Evolutionary conservation across 2,329 filamentous ascomycete genomes (phyloP).

Genomic region (Calonectria naviculata): DNA sequence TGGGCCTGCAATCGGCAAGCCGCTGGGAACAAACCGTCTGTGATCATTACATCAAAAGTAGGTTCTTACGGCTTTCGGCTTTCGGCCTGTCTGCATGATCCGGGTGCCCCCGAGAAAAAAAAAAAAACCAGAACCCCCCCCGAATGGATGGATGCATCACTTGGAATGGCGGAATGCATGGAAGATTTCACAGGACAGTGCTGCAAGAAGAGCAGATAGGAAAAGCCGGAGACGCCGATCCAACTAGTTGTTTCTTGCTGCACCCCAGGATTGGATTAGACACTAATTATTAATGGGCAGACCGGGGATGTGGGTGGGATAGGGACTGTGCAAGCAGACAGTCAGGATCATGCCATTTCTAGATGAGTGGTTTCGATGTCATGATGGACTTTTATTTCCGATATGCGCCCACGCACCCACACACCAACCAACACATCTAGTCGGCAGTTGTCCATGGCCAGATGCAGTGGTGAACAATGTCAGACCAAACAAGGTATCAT

Average conservation of each 20-base stretch:
- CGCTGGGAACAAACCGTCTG: not conserved
- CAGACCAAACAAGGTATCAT: conserved; percentile 11
- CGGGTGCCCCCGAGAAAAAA: not conserved
- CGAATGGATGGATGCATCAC: conserved; percentile 2
- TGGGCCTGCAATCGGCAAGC: not conserved
- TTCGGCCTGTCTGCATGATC: not conserved
- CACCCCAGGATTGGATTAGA: conserved; percentile 33
- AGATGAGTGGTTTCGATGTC: not conserved
- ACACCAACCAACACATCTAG: not conserved
- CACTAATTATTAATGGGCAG: not conserved
- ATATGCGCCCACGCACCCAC: not conserved
- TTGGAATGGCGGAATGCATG: not conserved
- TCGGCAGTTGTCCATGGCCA: not conserved
- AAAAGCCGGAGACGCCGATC: not conserved
- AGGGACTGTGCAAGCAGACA: not conserved
- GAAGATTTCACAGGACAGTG: not conserved
- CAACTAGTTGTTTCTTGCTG: conserved; percentile 22
- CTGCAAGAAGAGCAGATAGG: not conserved
- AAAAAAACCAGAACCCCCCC: not conserved
- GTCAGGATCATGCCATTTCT: conserved; percentile 18
- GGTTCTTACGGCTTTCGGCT: not conserved
- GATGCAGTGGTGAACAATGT: not conserved
- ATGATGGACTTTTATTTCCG: conserved; percentile 21
- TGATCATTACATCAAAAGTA: not conserved
- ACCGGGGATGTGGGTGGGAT: not conserved